These are phyloP conservation scores for Phyllosticta ampelicida DNA, from an alignment of 2,329 filamentous ascomycete species.

Conservation along the genomic window DNA sequence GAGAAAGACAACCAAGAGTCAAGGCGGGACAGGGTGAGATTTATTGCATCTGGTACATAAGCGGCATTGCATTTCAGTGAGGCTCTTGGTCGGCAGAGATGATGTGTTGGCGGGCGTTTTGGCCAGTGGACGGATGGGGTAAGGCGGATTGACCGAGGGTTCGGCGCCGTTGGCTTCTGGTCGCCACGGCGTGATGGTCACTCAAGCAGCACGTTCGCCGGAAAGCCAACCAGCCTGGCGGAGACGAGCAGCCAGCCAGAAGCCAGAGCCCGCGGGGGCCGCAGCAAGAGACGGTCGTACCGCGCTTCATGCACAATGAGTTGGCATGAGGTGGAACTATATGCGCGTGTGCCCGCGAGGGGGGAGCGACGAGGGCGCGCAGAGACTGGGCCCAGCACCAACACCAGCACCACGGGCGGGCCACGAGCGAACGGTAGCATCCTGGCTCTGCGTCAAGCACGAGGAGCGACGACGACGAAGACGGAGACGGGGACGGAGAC, in stretches of 20 bases:
- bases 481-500: background rate
- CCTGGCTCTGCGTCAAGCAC: too few species aligned
- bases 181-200: background rate
- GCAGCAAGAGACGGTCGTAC: slow-evolving; percentile 4
- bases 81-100: slow-evolving; percentile 35
- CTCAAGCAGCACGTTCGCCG: slow-evolving; percentile 5
- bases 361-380: background rate
- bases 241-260: background rate
- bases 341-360: slow-evolving; percentile 4
- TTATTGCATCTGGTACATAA: slow-evolving; percentile 28
- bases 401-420: too few species aligned
- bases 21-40: slow-evolving; percentile 28
- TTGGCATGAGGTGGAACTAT: slow-evolving; percentile 27
- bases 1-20: too few species aligned
- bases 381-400: too few species aligned
- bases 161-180: background rate
- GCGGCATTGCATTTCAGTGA: slow-evolving; percentile 26
- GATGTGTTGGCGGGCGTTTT: slow-evolving; percentile 85
- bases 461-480: background rate
- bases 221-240: background rate
- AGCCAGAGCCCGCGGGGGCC: background rate
- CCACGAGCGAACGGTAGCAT: too few species aligned
- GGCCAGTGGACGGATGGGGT: slow-evolving; percentile 54
- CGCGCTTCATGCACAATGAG: slow-evolving; percentile 17
- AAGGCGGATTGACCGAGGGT: slow-evolving; percentile 9